Evolutionary conservation across 441 rosid genomes (phyloP).

Genomic region (Flueggea neowawraea): DNA sequence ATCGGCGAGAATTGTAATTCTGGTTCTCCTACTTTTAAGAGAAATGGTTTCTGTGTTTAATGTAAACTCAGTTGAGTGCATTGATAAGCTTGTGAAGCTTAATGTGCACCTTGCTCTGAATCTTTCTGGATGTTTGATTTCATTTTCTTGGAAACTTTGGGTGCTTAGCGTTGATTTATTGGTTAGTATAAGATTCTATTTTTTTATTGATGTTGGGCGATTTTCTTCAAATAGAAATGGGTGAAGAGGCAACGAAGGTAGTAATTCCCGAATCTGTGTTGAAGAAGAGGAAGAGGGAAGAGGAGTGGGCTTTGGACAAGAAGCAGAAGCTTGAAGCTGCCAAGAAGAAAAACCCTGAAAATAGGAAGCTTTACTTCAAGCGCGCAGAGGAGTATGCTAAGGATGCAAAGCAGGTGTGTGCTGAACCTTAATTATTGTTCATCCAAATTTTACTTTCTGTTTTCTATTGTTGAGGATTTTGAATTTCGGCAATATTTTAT

Average conservation of each 20-base stretch:
- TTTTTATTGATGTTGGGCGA: no score
- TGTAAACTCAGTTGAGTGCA: no score
- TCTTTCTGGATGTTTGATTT: no score
- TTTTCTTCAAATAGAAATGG: conserved; percentile 35
- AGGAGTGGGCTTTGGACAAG: conserved; percentile 68
- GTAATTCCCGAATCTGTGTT: conserved; percentile 61
- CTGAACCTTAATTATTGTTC: neutral
- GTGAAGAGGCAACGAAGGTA: conserved; percentile 37
- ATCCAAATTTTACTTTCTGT: neutral
- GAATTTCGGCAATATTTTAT: neutral
- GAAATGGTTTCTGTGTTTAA: no score
- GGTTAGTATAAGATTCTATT: no score
- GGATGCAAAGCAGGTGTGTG: conserved; percentile 42
- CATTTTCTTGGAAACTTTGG: no score
- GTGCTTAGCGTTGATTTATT: no score
- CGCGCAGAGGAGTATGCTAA: conserved; percentile 57
- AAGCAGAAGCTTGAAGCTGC: conserved; percentile 40
- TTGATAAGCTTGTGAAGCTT: no score
- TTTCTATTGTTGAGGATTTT: neutral
- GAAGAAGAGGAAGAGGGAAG: conserved; percentile 70
- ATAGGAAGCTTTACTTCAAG: conserved; percentile 44
- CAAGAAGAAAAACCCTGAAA: conserved; percentile 48
- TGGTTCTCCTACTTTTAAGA: no score
- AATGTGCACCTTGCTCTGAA: no score
- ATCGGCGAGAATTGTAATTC: no score